A percentile compares a stretch with the other conserved stretches of the same genome.
phyloP scores from a whole-genome alignment of 345 rosid genomes.

The Hibiscus syriacus region DNA sequence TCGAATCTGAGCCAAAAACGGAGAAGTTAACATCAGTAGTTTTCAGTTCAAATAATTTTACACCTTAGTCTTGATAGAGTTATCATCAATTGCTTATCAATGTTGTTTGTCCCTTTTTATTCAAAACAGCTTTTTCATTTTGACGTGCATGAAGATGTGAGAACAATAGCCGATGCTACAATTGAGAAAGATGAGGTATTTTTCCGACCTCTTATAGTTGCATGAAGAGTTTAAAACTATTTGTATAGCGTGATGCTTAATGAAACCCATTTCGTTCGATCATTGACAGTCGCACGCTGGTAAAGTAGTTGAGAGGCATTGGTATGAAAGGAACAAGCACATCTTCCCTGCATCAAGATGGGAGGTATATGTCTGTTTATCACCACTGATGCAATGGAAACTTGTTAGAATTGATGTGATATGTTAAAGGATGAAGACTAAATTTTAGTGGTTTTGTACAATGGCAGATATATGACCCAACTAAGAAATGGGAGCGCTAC shows the following conservation, averaged over 20 bases:
- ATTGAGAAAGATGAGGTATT: conserved; percentile 95
- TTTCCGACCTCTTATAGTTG: neutral
- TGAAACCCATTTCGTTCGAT: neutral
- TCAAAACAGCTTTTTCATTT: conserved; percentile 82
- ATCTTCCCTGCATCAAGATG: conserved; percentile 98
- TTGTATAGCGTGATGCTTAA: neutral
- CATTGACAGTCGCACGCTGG: conserved; percentile 90
- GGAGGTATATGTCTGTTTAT: conserved; percentile 48
- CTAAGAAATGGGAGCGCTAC: conserved; percentile 1
- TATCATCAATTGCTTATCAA: neutral
- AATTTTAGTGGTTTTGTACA: neutral
- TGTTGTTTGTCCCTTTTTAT: neutral
- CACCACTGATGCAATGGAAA: neutral
- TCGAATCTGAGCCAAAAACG: neutral
- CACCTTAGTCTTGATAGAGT: neutral
- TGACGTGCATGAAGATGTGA: conserved; percentile 96
- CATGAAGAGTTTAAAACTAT: neutral
- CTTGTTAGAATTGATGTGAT: neutral
- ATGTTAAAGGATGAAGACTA: neutral
- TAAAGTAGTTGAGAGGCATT: conserved; percentile 98
- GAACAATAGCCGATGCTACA: conserved; percentile 94
- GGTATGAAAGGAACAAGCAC: conserved; percentile 99
- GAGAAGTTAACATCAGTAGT: neutral
- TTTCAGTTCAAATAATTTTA: neutral
- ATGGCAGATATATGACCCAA: neutral